A percentile compares a stretch with the other conserved stretches of the same genome.
phyloP scores from a whole-genome alignment of 441 rosid species.

The Gossypium lobatum region DNA sequence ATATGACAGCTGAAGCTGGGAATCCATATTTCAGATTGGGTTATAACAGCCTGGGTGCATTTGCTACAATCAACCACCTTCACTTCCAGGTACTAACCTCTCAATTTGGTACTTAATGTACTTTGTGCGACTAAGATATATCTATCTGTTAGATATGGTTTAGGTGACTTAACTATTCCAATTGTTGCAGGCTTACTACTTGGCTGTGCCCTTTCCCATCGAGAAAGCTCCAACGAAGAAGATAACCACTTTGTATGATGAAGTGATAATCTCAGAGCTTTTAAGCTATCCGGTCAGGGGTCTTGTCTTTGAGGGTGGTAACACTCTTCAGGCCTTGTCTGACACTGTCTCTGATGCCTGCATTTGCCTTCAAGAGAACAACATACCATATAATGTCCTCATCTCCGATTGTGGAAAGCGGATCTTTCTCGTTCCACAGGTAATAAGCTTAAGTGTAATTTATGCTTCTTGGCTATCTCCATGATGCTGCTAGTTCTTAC shows the following conservation, averaged over 20 bases:
- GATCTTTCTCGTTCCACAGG: slow-evolving; percentile 90
- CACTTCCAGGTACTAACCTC: slow-evolving; percentile 74
- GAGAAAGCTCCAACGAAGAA: slow-evolving; percentile 75
- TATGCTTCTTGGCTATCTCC: not conserved
- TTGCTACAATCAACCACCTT: slow-evolving; percentile 96
- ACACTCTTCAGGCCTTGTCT: slow-evolving; percentile 49
- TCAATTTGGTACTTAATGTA: not conserved
- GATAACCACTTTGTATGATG: slow-evolving; percentile 37
- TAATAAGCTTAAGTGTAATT: slow-evolving; percentile 21
- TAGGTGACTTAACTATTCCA: not conserved
- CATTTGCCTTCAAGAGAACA: slow-evolving; percentile 80
- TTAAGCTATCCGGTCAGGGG: slow-evolving; percentile 78
- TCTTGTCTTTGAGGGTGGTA: slow-evolving; percentile 76
- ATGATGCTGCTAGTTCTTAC: not conserved
- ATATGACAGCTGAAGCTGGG: slow-evolving; percentile 82
- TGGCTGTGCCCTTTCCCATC: slow-evolving; percentile 76
- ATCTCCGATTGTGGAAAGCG: slow-evolving; percentile 78
- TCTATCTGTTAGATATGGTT: not conserved
- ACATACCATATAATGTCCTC: slow-evolving; percentile 84
- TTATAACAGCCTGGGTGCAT: slow-evolving; percentile 98
- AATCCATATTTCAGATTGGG: slow-evolving; percentile 87
- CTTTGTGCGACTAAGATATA: not conserved
- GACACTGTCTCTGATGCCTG: slow-evolving; percentile 65
- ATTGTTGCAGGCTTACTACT: slow-evolving; percentile 68
- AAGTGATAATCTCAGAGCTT: slow-evolving; percentile 68